Evolutionary conservation across 495 filamentous ascomycete genomes (phyloP).

Genomic region (Talaromyces proteolyticus): DNA sequence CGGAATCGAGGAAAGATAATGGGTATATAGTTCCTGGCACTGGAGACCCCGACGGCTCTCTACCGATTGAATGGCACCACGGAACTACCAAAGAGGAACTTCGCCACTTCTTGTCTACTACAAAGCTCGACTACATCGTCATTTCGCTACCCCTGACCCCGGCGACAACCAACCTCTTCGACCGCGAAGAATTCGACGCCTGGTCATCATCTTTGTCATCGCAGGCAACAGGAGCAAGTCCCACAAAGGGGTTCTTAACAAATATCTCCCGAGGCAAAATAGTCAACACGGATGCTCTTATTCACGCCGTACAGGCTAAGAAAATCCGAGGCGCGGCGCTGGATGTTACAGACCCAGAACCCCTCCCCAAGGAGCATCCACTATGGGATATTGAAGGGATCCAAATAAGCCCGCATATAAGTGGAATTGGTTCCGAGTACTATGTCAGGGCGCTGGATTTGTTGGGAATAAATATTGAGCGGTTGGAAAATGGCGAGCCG

Average conservation of each 20-base stretch:
- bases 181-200: conserved; percentile 53
- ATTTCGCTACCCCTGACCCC: conserved; percentile 61
- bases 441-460: conserved; percentile 48
- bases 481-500: conserved; percentile 45
- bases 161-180: conserved; percentile 51
- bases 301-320: conserved; percentile 47
- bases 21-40: conserved; percentile 63
- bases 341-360: conserved; percentile 76
- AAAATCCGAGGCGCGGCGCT: conserved; percentile 61
- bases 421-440: conserved; percentile 51
- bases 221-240: conserved; percentile 10
- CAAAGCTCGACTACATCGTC: conserved; percentile 60
- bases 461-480: conserved; percentile 51
- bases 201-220: conserved; percentile 22
- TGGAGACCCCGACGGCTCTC: conserved; percentile 60
- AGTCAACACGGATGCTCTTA: conserved; percentile 57
- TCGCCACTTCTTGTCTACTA: conserved; percentile 52
- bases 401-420: conserved; percentile 68
- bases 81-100: conserved; percentile 50
- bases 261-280: conserved; percentile 66
- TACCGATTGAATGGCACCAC: conserved; percentile 63
- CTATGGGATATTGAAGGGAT: conserved; percentile 61
- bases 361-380: conserved; percentile 56
- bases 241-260: conserved; percentile 48
- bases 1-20: conserved; percentile 47